Evolutionary conservation across 139 green algal genomes (phyloP).

Genomic region (Marvania coccoides): DNA sequence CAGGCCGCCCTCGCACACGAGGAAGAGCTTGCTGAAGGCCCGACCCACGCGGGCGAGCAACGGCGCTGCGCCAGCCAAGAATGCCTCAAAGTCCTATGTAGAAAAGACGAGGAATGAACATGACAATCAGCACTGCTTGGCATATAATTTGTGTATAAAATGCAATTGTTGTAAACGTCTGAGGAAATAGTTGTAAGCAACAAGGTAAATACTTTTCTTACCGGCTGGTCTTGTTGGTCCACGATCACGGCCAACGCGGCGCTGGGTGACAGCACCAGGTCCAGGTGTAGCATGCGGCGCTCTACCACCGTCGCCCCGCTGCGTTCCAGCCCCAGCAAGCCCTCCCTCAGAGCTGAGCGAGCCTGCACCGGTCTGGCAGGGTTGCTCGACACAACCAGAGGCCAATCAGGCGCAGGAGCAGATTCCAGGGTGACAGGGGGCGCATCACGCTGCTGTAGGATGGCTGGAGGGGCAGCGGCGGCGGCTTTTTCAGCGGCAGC

Average conservation of each 20-base stretch:
- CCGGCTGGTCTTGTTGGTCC: background rate
- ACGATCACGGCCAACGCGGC: slow-evolving; percentile 16
- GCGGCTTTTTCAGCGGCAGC: background rate
- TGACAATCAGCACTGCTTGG: background rate
- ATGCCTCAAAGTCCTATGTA: slow-evolving; percentile 10
- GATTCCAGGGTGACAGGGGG: background rate
- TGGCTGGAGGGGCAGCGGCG: background rate
- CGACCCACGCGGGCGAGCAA: slow-evolving; percentile 7
- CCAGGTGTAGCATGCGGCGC: slow-evolving; percentile 8
- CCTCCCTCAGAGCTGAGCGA: slow-evolving; percentile 26
- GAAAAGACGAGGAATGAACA: background rate
- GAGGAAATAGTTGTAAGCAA: no score
- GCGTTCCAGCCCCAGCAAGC: slow-evolving; percentile 25
- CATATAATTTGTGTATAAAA: background rate
- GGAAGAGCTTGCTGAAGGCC: slow-evolving; percentile 11
- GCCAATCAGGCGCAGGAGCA: slow-evolving; percentile 7
- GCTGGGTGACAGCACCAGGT: slow-evolving; percentile 21
- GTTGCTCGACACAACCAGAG: slow-evolving; percentile 22
- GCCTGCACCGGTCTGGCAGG: slow-evolving; percentile 1
- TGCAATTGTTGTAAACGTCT: no score
- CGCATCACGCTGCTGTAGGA: background rate
- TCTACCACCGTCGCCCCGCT: slow-evolving; percentile 21
- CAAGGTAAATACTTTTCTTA: no score
- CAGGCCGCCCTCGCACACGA: slow-evolving; percentile 10
- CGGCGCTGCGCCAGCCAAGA: background rate